Evolutionary conservation across 1,284 basidiomycete genomes (phyloP), one percentile per base, ranked within the genome.

Genomic region (Trichosporon coremiiforme): DNA sequence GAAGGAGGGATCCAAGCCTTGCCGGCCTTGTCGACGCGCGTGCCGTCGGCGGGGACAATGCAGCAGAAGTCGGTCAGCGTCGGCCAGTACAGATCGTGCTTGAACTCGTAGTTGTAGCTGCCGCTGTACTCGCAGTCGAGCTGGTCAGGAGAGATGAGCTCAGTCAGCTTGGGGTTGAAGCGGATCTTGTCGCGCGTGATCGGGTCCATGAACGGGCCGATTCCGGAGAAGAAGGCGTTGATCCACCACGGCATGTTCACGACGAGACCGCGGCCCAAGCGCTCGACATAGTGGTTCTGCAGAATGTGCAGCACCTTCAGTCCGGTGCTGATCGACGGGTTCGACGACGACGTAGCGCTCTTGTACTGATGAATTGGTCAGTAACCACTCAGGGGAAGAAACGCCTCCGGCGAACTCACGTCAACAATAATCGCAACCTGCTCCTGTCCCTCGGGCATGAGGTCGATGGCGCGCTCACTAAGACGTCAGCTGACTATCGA

Each of bases 101-200:
- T 89, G 78, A 92, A 95, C 76, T 91, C 86, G 77, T 88, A 94
- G 71, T 89, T 86, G 80, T 90, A 89, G 8, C 88, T 85, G 3
- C 94, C 94, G 17, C 92, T 93, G 75, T 93, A 92, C 75, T 92
- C 90, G 1, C 88, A 87, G 77, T 94, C 92, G 8, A 96, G 88
- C 74, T 95, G 93, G 13, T 88, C 87, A 5, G 83, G 83, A 1
- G 91, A 90, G 29, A 95, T 87, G 53, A 94, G 88, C 69, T 92
- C 91, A 25, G 87, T 82, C 12, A 95, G 85, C 75, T 91, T 87
- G 6, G 92, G 92, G 79, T 96, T 95, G 83, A 96, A 95, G 36
- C 90, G 89, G 88, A 94, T 92, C 90, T 96, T 96, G 76, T 94
- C 92, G 67, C 91, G 87, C 0, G 94, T 96, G 57, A 94, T 88